These are phyloP conservation scores for Strobilomyces echinocephalus DNA, from an alignment of 768 basidiomycete species.

Conservation along the genomic window DNA sequence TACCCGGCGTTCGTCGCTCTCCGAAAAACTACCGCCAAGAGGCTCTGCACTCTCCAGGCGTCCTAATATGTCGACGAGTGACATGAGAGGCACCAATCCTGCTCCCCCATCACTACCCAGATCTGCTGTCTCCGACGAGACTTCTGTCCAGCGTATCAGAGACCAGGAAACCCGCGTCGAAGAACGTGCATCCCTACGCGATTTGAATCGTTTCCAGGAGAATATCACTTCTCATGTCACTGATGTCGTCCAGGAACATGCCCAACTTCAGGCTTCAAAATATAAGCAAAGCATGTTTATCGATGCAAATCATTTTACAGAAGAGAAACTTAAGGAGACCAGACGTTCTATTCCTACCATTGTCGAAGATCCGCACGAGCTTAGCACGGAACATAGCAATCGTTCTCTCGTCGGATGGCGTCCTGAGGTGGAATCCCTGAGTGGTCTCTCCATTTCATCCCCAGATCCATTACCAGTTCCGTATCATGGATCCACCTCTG, in stretches of 20 bases:
- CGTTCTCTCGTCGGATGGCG: constrained; percentile 16
- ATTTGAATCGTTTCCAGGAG: constrained; percentile 14
- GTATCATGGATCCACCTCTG: constrained; percentile 36
- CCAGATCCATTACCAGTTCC: constrained; percentile 45
- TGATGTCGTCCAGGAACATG: constrained; percentile 8
- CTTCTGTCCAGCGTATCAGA: constrained; percentile 5
- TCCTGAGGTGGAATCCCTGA: constrained; percentile 22
- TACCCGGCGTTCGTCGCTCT: constrained; percentile 23
- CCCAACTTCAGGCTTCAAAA: constrained; percentile 10
- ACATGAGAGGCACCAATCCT: not conserved
- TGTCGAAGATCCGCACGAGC: constrained; percentile 26
- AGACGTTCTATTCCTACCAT: constrained; percentile 29
- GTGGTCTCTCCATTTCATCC: constrained; percentile 31
- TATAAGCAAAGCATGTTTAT: constrained; percentile 13
- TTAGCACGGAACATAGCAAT: constrained; percentile 10
- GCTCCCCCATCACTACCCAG: constrained; percentile 12
- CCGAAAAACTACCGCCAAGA: constrained; percentile 16
- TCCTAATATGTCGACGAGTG: constrained; percentile 9
- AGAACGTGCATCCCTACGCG: constrained; percentile 13
- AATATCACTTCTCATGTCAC: constrained; percentile 7
- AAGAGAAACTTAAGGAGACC: constrained; percentile 17
- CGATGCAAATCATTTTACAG: constrained; percentile 16
- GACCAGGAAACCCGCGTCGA: constrained; percentile 15
- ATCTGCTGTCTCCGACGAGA: constrained; percentile 10
- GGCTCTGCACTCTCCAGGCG: constrained; percentile 18